These are phyloP conservation scores for Speleostelium caveatum DNA, from an alignment of 78 protist genomes.

Conservation along the genomic window DNA sequence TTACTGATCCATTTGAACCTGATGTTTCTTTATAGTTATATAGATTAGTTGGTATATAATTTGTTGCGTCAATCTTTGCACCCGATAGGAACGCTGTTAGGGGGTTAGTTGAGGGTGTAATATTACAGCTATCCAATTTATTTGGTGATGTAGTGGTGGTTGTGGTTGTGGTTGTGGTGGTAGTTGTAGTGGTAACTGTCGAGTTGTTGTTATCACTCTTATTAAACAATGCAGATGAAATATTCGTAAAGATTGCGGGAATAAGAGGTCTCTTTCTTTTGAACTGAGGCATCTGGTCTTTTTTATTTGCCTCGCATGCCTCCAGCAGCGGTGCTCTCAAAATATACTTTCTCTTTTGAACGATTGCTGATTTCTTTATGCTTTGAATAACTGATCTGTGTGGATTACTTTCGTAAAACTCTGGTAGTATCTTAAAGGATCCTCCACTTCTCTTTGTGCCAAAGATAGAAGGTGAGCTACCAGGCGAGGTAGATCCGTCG, in stretches of 20 bases:
- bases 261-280: slow-evolving; percentile 1
- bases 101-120: neutral
- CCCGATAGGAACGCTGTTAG: neutral
- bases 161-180: neutral
- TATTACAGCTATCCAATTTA: neutral
- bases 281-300: slow-evolving; percentile 13
- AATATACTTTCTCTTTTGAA: neutral
- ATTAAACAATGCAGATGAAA: neutral
- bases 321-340: slow-evolving; percentile 12
- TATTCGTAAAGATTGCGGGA: neutral
- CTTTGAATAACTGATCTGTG: neutral
- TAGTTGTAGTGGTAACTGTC: neutral
- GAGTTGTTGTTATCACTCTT: neutral
- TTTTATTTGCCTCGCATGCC: neutral
- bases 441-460: too few species aligned
- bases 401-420: too few species aligned
- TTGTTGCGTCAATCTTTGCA: slow-evolving; percentile 26
- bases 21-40: slow-evolving; percentile 16
- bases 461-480: too few species aligned
- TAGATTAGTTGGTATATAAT: slow-evolving; percentile 30
- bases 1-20: neutral
- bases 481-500: too few species aligned
- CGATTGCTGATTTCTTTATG: neutral
- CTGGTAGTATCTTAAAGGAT: too few species aligned
- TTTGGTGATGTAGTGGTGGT: neutral